Conservation (phyloP, 2,329 filamentous ascomycete species). For the Neofusicoccum parvum region DNA sequence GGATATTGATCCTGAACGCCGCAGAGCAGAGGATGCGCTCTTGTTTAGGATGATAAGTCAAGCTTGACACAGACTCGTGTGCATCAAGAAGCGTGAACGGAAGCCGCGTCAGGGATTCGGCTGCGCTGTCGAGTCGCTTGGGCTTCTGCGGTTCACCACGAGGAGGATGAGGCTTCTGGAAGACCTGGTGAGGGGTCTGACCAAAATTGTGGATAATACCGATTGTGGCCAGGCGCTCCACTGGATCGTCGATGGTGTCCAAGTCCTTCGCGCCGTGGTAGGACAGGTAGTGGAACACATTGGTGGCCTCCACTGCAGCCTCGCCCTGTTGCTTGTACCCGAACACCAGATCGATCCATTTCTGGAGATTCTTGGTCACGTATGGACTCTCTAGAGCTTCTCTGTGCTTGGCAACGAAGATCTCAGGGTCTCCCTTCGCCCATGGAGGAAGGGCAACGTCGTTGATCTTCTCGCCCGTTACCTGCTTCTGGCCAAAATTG, state of each 20-base stretch:
- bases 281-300: constrained; percentile 94
- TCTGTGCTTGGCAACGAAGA: constrained; percentile 94
- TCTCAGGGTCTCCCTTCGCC: constrained; percentile 94
- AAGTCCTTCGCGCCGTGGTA: constrained; percentile 93
- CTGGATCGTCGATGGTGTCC: constrained; percentile 84
- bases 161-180: constrained; percentile 76
- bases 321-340: constrained; percentile 93
- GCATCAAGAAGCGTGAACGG: constrained; percentile 76
- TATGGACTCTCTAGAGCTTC: constrained; percentile 92
- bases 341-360: constrained; percentile 96
- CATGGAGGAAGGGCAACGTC: constrained; percentile 89
- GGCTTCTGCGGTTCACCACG: constrained; percentile 69
- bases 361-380: constrained; percentile 84
- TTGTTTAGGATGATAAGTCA: constrained; percentile 76
- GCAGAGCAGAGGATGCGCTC: constrained; percentile 83
- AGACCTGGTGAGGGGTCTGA: constrained; percentile 95
- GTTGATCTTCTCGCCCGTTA: constrained; percentile 76
- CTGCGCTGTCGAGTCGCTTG: constrained; percentile 74
- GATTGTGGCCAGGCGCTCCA: constrained; percentile 85
- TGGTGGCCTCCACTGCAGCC: constrained; percentile 84
- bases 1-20: constrained; percentile 82
- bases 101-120: constrained; percentile 74
- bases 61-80: constrained; percentile 76
- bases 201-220: constrained; percentile 99
- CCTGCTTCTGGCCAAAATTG: constrained; percentile 87